Evolutionary conservation across 2,329 filamentous ascomycete genomes (phyloP), one percentile per base, ranked within the genome.

Genomic region (Didymella glomerata): DNA sequence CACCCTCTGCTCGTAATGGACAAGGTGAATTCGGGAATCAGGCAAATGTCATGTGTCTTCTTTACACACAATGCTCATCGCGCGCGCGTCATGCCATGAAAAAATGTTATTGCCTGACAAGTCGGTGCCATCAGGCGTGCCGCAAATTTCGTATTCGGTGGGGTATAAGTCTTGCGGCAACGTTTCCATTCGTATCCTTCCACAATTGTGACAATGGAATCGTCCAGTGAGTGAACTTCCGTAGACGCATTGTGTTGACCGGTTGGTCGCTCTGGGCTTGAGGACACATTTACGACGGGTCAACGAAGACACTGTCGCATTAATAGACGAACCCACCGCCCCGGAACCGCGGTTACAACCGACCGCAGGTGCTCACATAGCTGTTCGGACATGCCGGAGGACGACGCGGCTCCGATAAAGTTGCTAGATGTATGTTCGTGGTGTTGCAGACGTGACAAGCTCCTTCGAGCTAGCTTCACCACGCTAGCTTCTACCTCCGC

Each of bases 401-500:
- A 40, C n/a, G 18, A 40, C 11, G n/a, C 38, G 38, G 38, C 38
- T 41, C 38, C 38, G 18, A 24, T 24, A 10, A 41, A 10, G 38
- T 24, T 24, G n/a, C n/a, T 40, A 2, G n/a, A 18, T 14, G 18
- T 8, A 9, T 9, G 9, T 40, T 40, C 11, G 16, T 13, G 36
- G 36, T 40, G 36, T 40, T 20, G 36, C 36, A 40, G n/a, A 20
- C 20, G n/a, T n/a, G 32, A 36, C 6, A 36, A 16, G 32, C 32
- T 20, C 7, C 7, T 14, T 24, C 18, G 18, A 24, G 38, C n/a
- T 14, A 16, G 30, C 30, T 16, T 14, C 30, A 32, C 7, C 11
- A 14, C 30, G 30, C 13, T 32, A 32, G 30, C 30, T 14, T 14
- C 30, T 54, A 60, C 50, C 6, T 53, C 48, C 48, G 20, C 44